Base-by-base conservation (phyloP, 2,329 filamentous ascomycete species). In the Fusarium sp. region DNA sequence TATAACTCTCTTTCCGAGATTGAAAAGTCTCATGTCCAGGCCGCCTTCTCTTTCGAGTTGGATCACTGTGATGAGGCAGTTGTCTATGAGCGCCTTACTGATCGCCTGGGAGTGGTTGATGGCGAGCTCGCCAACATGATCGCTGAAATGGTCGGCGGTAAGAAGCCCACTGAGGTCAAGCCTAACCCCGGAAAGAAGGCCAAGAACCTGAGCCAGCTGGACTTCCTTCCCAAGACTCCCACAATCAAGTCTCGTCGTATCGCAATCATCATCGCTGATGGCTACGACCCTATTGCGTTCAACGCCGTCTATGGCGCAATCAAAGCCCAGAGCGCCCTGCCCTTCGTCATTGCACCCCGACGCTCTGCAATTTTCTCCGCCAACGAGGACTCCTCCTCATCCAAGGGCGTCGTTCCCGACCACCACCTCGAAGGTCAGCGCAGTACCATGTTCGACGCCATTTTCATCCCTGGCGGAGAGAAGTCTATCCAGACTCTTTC, bases 371-470 rank as follows among this genome's bases (percentile, higher is more conserved):
- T 95, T 64, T 90, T 85, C 57, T 87, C 91, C 10, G 87, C 86
- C 0, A 88, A 88, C 11, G 87, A 88, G 65, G 85, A 88, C 69
- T 85, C 85, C 50, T 82, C 81, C 2, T 78, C 80, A 5, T 81
- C 84, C 41, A 86, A 86, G 60, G 89, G 89, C 8, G 81, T 92
- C 0, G 81, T 87, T 27, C 90, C 93, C 0, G 91, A 94, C 73
- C 92, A 96, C 77, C 92, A 95, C 77, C 88, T 95, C 53, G 91
- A 95, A 73, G 93, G 92, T 1, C 90, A 92, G 87, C 88, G 93
- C 18, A 93, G 90, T 32, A 93, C 91, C 38, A 89, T 96, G 85
- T 95, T 95, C 70, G 93, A 96, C 77, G 90, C 92, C 1, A 77
- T 95, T 32, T 94, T 94, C 76, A 83, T 97, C 5, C 93, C 93